These are phyloP conservation scores for Trametes villosa DNA, from an alignment of 768 basidiomycete species.

Conservation along the genomic window DNA sequence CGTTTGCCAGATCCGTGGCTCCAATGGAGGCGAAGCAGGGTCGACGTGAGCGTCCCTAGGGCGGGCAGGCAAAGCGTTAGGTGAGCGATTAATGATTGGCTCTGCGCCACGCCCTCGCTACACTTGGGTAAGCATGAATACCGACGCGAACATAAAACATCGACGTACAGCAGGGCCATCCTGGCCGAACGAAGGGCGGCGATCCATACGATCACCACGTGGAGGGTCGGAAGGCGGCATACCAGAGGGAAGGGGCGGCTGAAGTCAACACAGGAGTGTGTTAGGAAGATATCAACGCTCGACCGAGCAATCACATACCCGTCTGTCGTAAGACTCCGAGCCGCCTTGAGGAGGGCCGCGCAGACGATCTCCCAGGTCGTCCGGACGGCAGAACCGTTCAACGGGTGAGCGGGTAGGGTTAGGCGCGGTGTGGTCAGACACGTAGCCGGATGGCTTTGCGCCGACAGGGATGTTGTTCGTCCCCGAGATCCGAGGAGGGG, in stretches of 20 bases:
- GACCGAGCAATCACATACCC: slow-evolving; percentile 1
- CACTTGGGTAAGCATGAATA: not conserved
- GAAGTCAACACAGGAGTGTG: not conserved
- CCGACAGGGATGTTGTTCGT: slow-evolving; percentile 22
- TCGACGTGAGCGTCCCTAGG: slow-evolving; percentile 11
- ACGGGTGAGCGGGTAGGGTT: slow-evolving; percentile 1
- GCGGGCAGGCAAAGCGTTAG: slow-evolving; percentile 1
- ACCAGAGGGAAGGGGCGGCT: not conserved
- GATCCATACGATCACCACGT: slow-evolving; percentile 4
- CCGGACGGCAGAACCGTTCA: not conserved
- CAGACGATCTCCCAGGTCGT: not conserved
- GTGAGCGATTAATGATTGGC: not conserved
- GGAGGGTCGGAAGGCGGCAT: not conserved
- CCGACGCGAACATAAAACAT: no score
- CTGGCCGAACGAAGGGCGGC: slow-evolving; percentile 6
- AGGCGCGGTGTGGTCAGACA: not conserved
- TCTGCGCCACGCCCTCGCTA: not conserved
- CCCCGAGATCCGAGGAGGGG: slow-evolving; percentile 12
- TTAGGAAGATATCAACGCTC: not conserved
- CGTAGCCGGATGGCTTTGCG: not conserved
- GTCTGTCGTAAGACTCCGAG: not conserved
- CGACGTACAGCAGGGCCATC: slow-evolving; percentile 5
- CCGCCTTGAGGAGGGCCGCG: not conserved
- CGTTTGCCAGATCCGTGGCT: slow-evolving; percentile 31
- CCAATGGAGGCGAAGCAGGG: not conserved